These are phyloP conservation scores for Backusella morwellensis DNA, from an alignment of 192 early-diverging fungal species.

Conservation along the genomic window DNA sequence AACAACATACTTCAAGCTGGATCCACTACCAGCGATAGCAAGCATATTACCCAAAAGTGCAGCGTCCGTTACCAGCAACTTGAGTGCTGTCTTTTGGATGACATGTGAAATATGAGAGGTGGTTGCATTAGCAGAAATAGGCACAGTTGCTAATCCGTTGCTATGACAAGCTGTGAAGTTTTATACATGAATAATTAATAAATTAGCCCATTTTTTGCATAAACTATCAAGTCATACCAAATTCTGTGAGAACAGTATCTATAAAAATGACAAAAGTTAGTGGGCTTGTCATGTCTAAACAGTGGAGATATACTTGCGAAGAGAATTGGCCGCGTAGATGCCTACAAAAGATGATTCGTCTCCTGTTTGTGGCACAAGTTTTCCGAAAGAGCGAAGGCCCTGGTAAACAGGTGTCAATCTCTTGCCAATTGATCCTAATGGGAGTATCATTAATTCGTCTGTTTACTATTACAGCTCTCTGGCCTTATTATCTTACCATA, in stretches of 20 bases:
- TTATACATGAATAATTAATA: background rate
- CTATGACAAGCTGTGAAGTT: slow-evolving; percentile 11
- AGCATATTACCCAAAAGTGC: background rate
- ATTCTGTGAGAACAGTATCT: slow-evolving; percentile 15
- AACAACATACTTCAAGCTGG: slow-evolving; percentile 23
- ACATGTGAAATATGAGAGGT: slow-evolving; percentile 26
- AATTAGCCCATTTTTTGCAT: background rate
- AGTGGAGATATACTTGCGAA: slow-evolving; percentile 31
- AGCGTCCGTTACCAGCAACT: background rate
- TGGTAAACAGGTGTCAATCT: slow-evolving; percentile 8
- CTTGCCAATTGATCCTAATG: background rate
- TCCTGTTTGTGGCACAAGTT: slow-evolving; percentile 22
- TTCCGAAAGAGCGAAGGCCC: slow-evolving; percentile 15
- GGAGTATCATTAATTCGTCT: background rate
- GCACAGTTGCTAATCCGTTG: slow-evolving; percentile 28
- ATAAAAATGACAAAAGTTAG: background rate
- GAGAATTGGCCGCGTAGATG: slow-evolving; percentile 30
- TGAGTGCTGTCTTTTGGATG: slow-evolving; percentile 11
- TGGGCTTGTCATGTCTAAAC: background rate
- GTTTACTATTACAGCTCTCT: background rate
- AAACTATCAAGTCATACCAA: background rate
- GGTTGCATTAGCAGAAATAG: slow-evolving; percentile 24
- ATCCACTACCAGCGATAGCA: background rate
- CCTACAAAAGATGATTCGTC: slow-evolving; percentile 34
- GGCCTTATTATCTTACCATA: slow-evolving; percentile 35